Base-by-base conservation (phyloP, 2,329 filamentous ascomycete genomes). In the Spiromastix sp. region DNA sequence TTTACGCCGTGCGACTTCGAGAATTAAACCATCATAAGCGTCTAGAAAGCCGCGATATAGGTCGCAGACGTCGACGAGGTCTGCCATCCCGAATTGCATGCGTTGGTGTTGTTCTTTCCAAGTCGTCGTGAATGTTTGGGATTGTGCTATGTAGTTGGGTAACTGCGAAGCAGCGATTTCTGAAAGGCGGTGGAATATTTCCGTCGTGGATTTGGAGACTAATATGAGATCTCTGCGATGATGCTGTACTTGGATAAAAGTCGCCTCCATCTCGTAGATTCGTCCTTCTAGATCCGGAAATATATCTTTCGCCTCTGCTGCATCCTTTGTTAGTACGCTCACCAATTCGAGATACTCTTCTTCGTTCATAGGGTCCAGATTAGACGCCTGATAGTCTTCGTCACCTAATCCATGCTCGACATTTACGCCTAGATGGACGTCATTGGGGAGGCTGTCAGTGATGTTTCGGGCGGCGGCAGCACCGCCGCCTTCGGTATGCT, bases 1-100 rank as follows among this genome's bases (percentile, higher is more conserved):
- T 40, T 75, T 76, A 7, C 91, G 72, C 16, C 91, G 71, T 34
- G 81, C 80, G 4, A 86, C 80, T 56, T 98, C 91, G 1, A 93
- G 70, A 16, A 95, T 71, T 9, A 98, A 66, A 13, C 80, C 78
- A 46, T 85, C 81, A 52, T 98, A 96, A 0, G 86, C 85, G 34
- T 77, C 72, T 13, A 83, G 70, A 50, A 96, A 98, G 12, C 81
- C 79, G 41, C 89, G 81, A 57, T 95, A 96, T 48, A 95, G 85
- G n/a, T 74, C 67, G 8, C 77, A 71, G 48, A 95, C 73, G 15
- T 76, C 74, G 34, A 81, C 77, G 58, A 96, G 80, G 50, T 93
- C 85, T 7, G 71, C 65, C 26, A 94, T 73, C 47, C 78, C 81
- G 11, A 63, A 67, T 22, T 71, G 67, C 16, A 96, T 82, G 12